Percentiles rank a stretch among this genome's conserved stretches.
Conservation (phyloP, 345 rosid genomes). For the Orychophragmus violaceus region DNA sequence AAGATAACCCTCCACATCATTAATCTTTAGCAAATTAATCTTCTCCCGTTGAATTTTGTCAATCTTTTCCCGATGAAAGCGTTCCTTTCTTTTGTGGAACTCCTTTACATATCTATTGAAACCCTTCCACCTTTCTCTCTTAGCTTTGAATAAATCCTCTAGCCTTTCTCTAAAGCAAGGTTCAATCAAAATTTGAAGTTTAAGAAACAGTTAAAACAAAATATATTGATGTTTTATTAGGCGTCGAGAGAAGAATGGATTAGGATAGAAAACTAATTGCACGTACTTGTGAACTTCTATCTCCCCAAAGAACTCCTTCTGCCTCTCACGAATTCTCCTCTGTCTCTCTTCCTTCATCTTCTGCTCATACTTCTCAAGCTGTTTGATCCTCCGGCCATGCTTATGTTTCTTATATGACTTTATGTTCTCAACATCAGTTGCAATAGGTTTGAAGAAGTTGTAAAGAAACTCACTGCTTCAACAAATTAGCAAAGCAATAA, state of each 20-base stretch:
- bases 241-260: not conserved
- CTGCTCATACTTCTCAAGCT: conserved; percentile 76
- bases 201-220: not conserved
- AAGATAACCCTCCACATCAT: conserved; percentile 94
- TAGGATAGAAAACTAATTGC: not conserved
- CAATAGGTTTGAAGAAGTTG: conserved; percentile 74
- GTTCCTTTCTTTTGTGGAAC: conserved; percentile 88
- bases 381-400: conserved; percentile 86
- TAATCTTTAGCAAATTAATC: conserved; percentile 82
- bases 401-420: conserved; percentile 75
- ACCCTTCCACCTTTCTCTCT: conserved; percentile 89
- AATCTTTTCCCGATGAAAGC: conserved; percentile 83
- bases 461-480: conserved; percentile 64
- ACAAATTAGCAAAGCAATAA: conserved; percentile 9
- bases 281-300: conserved; percentile 85
- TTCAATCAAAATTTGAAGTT: not conserved
- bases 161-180: conserved; percentile 64
- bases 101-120: conserved; percentile 84
- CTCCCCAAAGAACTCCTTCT: conserved; percentile 91
- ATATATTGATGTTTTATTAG: not conserved
- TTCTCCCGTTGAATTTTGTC: conserved; percentile 96
- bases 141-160: conserved; percentile 68
- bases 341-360: conserved; percentile 95
- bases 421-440: conserved; percentile 62
- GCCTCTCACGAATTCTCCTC: conserved; percentile 92